Percentiles rank a stretch among this genome's conserved stretches.
Evolutionary conservation across 192 early-diverging fungal species (phyloP).

Genomic region (Coemansia sp.): DNA sequence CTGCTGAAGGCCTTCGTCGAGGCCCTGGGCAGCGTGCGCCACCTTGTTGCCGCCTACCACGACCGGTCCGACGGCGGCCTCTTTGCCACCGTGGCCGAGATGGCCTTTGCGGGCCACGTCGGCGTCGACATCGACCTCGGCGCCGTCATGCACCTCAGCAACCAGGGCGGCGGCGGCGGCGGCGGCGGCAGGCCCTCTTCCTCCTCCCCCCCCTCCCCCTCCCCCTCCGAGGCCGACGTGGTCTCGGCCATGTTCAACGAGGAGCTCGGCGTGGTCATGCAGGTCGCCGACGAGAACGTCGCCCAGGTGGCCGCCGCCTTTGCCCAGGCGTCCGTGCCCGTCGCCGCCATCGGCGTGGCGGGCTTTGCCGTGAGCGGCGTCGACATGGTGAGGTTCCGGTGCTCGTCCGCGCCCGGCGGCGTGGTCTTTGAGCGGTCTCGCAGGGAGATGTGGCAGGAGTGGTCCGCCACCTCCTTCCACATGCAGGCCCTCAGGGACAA

Average conservation of each 20-base stretch:
- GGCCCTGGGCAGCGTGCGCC: constrained; percentile 58
- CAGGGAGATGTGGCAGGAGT: constrained; percentile 71
- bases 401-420: constrained; percentile 15
- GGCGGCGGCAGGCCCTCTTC: too few relatives aligned
- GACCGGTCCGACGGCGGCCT: constrained; percentile 98
- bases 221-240: constrained; percentile 36
- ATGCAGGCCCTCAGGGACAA: constrained; percentile 93
- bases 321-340: constrained; percentile 50
- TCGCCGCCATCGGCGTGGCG: constrained; percentile 61
- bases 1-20: constrained; percentile 79
- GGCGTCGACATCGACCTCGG: constrained; percentile 72
- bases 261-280: constrained; percentile 96
- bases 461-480: constrained; percentile 88
- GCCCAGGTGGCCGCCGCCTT: constrained; percentile 49
- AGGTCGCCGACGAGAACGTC: constrained; percentile 62
- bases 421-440: constrained; percentile 61
- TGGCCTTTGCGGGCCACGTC: constrained; percentile 94
- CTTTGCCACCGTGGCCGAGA: constrained; percentile 88
- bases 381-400: constrained; percentile 56
- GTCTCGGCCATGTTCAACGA: constrained; percentile 86
- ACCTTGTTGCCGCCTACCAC: constrained; percentile 87
- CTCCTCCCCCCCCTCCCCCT: too few relatives aligned
- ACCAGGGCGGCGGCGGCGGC: neutral
- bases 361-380: constrained; percentile 5
- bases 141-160: constrained; percentile 22